Conservation (phyloP, 257 asterid species). For the Fraxinus cuspidata region DNA sequence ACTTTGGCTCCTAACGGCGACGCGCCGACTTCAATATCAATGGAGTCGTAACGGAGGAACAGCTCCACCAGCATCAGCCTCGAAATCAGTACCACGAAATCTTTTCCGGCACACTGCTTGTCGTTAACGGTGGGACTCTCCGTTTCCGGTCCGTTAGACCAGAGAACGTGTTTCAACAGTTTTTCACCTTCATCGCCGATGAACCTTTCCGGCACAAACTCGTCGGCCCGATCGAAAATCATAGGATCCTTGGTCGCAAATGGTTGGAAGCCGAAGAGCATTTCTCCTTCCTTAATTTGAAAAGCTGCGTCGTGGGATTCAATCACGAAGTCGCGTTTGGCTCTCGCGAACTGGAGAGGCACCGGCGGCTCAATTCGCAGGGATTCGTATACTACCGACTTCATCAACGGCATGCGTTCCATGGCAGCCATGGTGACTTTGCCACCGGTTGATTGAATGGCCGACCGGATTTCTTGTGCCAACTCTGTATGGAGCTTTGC, state of each 20-base stretch:
- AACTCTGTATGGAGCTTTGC: slow-evolving; percentile 51
- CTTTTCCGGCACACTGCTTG: slow-evolving; percentile 96
- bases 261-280: slow-evolving; percentile 78
- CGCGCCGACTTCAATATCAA: slow-evolving; percentile 56
- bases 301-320: slow-evolving; percentile 81
- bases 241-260: slow-evolving; percentile 80
- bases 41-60: slow-evolving; percentile 79
- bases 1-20: slow-evolving; percentile 73
- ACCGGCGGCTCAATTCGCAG: slow-evolving; percentile 86
- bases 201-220: slow-evolving; percentile 70
- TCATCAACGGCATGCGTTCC: slow-evolving; percentile 76
- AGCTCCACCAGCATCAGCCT: slow-evolving; percentile 81
- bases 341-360: slow-evolving; percentile 67
- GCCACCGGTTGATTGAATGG: slow-evolving; percentile 45
- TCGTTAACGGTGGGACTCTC: slow-evolving; percentile 48
- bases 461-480: slow-evolving; percentile 70
- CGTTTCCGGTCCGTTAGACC: slow-evolving; percentile 89
- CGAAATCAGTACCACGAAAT: slow-evolving; percentile 71
- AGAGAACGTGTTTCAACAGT: slow-evolving; percentile 64
- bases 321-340: slow-evolving; percentile 55
- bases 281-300: slow-evolving; percentile 67
- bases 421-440: slow-evolving; percentile 56
- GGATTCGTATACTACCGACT: slow-evolving; percentile 75
- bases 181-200: slow-evolving; percentile 68
- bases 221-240: slow-evolving; percentile 76